Conservation (phyloP, 1,284 basidiomycete species). For the Malassezia caprae region DNA sequence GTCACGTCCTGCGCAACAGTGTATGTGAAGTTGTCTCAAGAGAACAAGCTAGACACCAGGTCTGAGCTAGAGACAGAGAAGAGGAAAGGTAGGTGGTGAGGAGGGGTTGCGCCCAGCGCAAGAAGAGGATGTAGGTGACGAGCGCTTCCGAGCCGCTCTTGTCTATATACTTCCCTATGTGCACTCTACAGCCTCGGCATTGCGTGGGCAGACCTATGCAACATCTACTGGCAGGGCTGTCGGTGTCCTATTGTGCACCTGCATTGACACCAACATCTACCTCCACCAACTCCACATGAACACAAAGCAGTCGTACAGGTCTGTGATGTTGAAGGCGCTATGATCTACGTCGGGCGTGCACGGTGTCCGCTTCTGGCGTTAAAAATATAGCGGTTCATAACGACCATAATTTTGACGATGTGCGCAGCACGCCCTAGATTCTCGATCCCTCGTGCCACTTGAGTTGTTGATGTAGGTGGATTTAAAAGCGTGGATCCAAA, state of each 20-base stretch:
- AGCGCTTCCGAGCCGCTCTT: background rate
- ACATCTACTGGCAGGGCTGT: background rate
- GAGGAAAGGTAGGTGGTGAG: background rate
- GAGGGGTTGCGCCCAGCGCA: slow-evolving; percentile 3
- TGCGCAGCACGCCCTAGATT: slow-evolving; percentile 45
- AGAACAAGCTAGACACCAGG: slow-evolving; percentile 1
- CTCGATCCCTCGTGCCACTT: slow-evolving; percentile 31
- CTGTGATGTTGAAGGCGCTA: background rate
- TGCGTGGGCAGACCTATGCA: background rate
- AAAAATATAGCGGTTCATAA: slow-evolving; percentile 28
- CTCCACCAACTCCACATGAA: background rate
- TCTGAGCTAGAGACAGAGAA: background rate
- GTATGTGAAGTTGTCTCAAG: background rate
- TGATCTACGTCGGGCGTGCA: background rate
- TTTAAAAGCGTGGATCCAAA: slow-evolving; percentile 46
- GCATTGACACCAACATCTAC: background rate
- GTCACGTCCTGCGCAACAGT: slow-evolving; percentile 1
- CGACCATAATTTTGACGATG: slow-evolving; percentile 44
- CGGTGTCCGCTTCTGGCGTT: background rate
- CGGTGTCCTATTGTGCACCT: background rate
- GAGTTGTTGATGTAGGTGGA: slow-evolving; percentile 32
- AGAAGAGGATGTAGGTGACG: background rate
- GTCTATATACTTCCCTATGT: background rate
- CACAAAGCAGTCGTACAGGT: background rate
- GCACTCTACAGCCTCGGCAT: background rate